Base-by-base conservation (phyloP, 257 asterid genomes). In the Solanum lignicaule region DNA sequence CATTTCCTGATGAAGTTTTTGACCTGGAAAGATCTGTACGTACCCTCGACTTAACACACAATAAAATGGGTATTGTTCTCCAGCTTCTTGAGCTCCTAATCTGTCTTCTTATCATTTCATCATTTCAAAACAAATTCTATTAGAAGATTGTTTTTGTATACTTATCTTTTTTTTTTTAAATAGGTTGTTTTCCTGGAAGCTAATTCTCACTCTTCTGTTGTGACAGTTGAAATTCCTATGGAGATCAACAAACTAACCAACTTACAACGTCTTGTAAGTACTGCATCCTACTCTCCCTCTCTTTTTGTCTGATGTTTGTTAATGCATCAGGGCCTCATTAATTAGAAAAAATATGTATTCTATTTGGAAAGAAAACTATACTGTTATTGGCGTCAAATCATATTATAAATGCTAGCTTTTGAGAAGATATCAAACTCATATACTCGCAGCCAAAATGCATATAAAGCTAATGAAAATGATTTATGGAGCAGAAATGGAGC, bases 181-280 rank as follows among this genome's bases (percentile, higher is more conserved):
- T 29, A 73, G 83, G 10, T 89, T 87, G 39, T 75, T 84, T 82
- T 83, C 52, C 43, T 76, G 89, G 46, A 89, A 82, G 12, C 79
- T 73, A 52, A 39, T 9, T 87, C 76, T 32, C 52, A 46, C 75
- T 85, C 16, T 52, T 73, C 7, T 91, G 86, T 31, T 90, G 65
- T 88, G 88, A 93, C 98, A 97, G 99, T 90, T 90, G 99, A 95
- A 74, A 88, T 97, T 83, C 98, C 99, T 2, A 39, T 66, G 93
- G 99, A 92, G 91, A 95, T 97, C 88, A 92, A 92, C 95, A 94
- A 94, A 88, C 89, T 97, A 92, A 89, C 89, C 83, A 96, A 97
- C 95, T 89, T 96, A 93, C 99, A 97, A 92, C 97, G 99, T 36
- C 86, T 95, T 98, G 99, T 97, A 93, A 94, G 99, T 76, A 82